phyloP scores from a whole-genome alignment of 2,329 filamentous ascomycete species.

The Botrytis pseudocinerea region DNA sequence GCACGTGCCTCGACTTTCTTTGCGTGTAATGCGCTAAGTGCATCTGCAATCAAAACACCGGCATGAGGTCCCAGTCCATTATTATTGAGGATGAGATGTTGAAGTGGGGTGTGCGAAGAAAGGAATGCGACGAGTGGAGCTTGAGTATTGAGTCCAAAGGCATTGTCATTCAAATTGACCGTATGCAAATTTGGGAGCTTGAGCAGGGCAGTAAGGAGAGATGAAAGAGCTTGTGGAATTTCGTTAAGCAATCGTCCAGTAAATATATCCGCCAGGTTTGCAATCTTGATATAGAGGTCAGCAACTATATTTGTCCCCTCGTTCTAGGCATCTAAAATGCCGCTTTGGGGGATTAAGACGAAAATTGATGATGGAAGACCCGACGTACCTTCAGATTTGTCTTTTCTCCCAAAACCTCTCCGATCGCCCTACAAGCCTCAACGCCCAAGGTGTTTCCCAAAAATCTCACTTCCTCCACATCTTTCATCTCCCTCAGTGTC shows the following conservation, averaged over 20 bases:
- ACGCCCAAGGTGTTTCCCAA: conserved; percentile 92
- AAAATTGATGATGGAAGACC: not conserved
- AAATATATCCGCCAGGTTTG: conserved; percentile 96
- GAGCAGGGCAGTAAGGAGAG: conserved; percentile 81
- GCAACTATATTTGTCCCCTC: not conserved
- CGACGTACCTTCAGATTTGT: conserved; percentile 69
- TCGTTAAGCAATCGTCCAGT: conserved; percentile 90
- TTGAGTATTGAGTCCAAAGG: conserved; percentile 93
- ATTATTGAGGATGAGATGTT: conserved; percentile 96
- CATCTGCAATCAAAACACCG: conserved; percentile 84
- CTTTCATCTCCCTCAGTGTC: conserved; percentile 66
- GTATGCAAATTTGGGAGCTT: conserved; percentile 85
- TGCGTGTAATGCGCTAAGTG: conserved; percentile 76
- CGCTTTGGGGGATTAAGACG: not conserved
- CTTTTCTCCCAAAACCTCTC: conserved; percentile 80
- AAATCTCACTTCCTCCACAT: conserved; percentile 83
- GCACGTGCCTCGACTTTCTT: conserved; percentile 80
- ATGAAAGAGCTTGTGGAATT: conserved; percentile 86
- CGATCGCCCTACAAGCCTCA: conserved; percentile 81
- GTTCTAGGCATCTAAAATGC: not conserved
- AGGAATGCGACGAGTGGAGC: conserved; percentile 92
- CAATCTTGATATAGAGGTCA: conserved; percentile 53
- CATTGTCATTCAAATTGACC: conserved; percentile 96
- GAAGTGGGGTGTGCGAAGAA: conserved; percentile 81
- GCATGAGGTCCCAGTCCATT: conserved; percentile 93